Conservation (phyloP, 208 protist genomes). For the Crithidia brevicula region DNA sequence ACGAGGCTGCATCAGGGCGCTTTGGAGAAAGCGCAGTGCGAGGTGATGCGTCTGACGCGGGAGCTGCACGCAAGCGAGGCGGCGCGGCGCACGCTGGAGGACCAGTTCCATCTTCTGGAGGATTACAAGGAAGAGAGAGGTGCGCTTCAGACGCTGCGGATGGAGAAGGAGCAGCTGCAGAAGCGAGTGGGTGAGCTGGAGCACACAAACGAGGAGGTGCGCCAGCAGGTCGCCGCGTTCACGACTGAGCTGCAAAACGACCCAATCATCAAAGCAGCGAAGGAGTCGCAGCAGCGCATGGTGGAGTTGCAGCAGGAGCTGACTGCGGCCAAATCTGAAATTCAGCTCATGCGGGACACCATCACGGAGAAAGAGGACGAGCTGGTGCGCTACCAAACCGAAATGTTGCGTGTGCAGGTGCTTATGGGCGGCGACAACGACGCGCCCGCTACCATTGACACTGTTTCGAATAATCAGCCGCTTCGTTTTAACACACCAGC, state of each 20-base stretch:
- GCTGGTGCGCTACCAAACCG: conserved; percentile 65
- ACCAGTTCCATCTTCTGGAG: conserved; percentile 66
- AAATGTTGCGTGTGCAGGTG: conserved; percentile 64
- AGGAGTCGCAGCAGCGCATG: conserved; percentile 68
- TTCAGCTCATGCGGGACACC: conserved; percentile 47
- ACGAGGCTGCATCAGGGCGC: conserved; percentile 25
- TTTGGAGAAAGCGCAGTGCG: conserved; percentile 62
- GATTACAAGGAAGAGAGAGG: conserved; percentile 47
- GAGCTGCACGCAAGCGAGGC: conserved; percentile 91
- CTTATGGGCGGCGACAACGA: conserved; percentile 23
- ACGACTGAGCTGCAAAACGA: conserved; percentile 90
- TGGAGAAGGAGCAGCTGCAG: conserved; percentile 76
- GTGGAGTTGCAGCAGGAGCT: conserved; percentile 75
- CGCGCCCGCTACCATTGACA: conserved; percentile 10
- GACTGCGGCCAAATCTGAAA: conserved; percentile 38
- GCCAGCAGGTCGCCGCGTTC: conserved; percentile 82
- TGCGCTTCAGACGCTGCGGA: conserved; percentile 51
- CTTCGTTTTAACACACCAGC: not conserved
- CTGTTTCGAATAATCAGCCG: not conserved
- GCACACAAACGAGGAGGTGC: conserved; percentile 79
- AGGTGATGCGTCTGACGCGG: conserved; percentile 63
- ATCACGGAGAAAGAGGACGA: conserved; percentile 79
- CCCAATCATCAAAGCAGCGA: conserved; percentile 72
- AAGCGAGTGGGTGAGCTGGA: conserved; percentile 75
- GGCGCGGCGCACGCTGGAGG: conserved; percentile 70